These are phyloP conservation scores for Aspergillus kassunensis DNA, from an alignment of 495 filamentous ascomycete species.

Conservation along the genomic window DNA sequence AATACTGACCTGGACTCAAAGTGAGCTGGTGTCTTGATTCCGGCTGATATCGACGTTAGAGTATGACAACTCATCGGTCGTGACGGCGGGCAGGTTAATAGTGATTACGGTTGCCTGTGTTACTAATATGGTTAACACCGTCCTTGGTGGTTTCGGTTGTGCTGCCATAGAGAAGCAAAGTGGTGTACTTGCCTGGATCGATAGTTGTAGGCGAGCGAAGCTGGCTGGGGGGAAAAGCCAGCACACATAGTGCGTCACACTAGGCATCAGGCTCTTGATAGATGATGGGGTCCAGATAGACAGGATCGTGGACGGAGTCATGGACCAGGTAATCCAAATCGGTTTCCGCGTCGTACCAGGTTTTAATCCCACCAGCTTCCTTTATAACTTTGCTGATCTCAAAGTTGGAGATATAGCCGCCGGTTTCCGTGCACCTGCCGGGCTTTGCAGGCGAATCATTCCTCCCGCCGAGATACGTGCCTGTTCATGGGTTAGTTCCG, in stretches of 20 bases:
- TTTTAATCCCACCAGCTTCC: background rate
- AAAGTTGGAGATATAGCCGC: conserved; percentile 28
- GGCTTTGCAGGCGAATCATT: background rate
- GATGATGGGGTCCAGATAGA: background rate
- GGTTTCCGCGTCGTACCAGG: conserved; percentile 6
- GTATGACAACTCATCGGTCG: background rate
- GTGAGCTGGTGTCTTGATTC: background rate
- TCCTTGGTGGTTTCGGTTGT: background rate
- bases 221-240: background rate
- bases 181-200: background rate
- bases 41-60: background rate
- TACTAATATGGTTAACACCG: background rate
- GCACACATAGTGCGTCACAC: background rate
- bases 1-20: background rate
- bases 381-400: conserved; percentile 4
- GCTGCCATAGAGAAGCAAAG: background rate
- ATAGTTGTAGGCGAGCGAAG: background rate
- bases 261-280: background rate
- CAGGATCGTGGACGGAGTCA: conserved; percentile 17
- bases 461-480: background rate
- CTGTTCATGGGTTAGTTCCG: background rate
- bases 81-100: background rate
- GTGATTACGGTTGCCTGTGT: background rate
- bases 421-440: conserved; percentile 15
- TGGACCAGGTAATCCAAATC: conserved; percentile 40